Conservation (phyloP, 2,329 filamentous ascomycete genomes). For the Neurospora sp. region DNA sequence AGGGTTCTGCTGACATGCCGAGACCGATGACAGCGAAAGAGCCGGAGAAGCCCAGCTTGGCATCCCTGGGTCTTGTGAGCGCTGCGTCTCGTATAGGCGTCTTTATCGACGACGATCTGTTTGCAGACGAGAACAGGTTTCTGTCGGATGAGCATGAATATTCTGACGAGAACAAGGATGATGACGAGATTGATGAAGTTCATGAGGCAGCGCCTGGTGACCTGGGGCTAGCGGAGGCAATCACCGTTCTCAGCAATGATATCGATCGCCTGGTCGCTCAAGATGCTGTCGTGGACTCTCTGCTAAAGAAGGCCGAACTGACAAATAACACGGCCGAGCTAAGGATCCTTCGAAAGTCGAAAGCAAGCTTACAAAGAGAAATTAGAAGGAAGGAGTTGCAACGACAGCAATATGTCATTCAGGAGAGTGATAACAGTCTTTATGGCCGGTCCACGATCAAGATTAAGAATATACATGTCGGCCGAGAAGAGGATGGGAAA, state of each 20-base stretch:
- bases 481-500: constrained; percentile 81
- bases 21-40: constrained; percentile 32
- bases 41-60: constrained; percentile 69
- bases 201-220: constrained; percentile 93
- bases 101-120: constrained; percentile 88
- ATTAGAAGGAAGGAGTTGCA: constrained; percentile 92
- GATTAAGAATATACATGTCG: constrained; percentile 89
- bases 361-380: constrained; percentile 84
- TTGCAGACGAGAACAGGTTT: constrained; percentile 78
- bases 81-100: constrained; percentile 81
- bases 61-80: constrained; percentile 84
- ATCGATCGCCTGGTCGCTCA: constrained; percentile 84
- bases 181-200: constrained; percentile 68
- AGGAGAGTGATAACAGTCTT: constrained; percentile 95
- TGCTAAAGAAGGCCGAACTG: constrained; percentile 88
- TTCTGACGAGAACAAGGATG: constrained; percentile 45
- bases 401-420: constrained; percentile 90
- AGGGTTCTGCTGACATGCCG: constrained; percentile 25
- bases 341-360: constrained; percentile 85
- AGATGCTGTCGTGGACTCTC: constrained; percentile 80
- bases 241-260: constrained; percentile 75
- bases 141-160: constrained; percentile 80
- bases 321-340: constrained; percentile 95
- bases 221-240: constrained; percentile 85
- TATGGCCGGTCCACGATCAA: constrained; percentile 84